A percentile compares a stretch with the other conserved stretches of the same genome.
Conservation (phyloP, 1,284 basidiomycete species). For the Ganoderma boninense region DNA sequence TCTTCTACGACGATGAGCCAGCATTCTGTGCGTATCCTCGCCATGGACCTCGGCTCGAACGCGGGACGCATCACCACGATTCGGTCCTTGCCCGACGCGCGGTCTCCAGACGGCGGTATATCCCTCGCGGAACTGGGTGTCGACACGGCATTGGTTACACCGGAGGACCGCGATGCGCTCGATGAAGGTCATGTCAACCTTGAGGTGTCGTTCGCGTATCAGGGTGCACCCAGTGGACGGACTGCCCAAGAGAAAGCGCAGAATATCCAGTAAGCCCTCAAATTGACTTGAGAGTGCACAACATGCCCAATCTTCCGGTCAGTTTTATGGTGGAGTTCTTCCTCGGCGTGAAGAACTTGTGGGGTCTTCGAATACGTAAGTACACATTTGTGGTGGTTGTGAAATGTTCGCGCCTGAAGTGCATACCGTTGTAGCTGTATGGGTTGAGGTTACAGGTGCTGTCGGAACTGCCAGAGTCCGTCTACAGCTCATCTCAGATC, state of each 20-base stretch:
- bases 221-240: slow-evolving; percentile 61
- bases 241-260: slow-evolving; percentile 52
- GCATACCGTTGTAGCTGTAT: slow-evolving; percentile 54
- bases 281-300: not conserved
- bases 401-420: not conserved
- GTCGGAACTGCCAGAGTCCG: slow-evolving; percentile 78
- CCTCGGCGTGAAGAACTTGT: slow-evolving; percentile 61
- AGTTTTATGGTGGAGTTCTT: slow-evolving; percentile 78
- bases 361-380: slow-evolving; percentile 51
- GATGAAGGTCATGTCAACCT: slow-evolving; percentile 60
- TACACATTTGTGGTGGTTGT: slow-evolving; percentile 64
- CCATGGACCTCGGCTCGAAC: slow-evolving; percentile 46
- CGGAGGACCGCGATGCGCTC: slow-evolving; percentile 37
- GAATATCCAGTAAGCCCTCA: slow-evolving; percentile 63
- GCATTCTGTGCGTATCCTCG: slow-evolving; percentile 48
- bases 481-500: slow-evolving; percentile 82
- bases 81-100: slow-evolving; percentile 44
- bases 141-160: slow-evolving; percentile 30
- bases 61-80: slow-evolving; percentile 48
- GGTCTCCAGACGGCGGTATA: slow-evolving; percentile 7
- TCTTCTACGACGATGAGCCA: slow-evolving; percentile 17
- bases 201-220: slow-evolving; percentile 81
- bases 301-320: not conserved
- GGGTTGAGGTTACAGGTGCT: slow-evolving; percentile 84
- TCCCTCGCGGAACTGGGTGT: slow-evolving; percentile 32